Base-by-base conservation (phyloP, 2,329 filamentous ascomycete species). In the Tetracladium maxilliforme region DNA sequence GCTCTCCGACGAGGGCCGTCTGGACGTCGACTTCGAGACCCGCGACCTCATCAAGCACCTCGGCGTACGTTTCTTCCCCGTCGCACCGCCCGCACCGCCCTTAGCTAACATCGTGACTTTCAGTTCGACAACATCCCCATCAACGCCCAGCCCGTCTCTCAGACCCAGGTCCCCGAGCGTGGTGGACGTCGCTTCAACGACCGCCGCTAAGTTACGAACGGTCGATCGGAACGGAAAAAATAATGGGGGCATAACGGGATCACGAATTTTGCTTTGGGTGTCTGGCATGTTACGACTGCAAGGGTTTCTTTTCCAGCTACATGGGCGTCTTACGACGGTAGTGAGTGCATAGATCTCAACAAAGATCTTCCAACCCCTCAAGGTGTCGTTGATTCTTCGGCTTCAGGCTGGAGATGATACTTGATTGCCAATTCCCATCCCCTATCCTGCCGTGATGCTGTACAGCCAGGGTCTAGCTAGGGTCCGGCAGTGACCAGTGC, bases 41-140 rank as follows among this genome's bases (percentile, higher is more conserved):
- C 95, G 94, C 78, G 90, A 95, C 54, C 70, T 98, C 48, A 73
- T 98, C 54, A 98, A 98, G 82, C 82, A 78, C 70, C 72, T 98
- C 49, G 90, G 90, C 61, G 86, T 94, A 87, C 49, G 86, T 86
- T 48, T 34, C 18, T 19, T 25, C 17, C 14, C 16, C 16, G 18
- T 26, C 13, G 10, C 4, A 17, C 15, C 7, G 10, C n/a, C 14
- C 7, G 1, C 10, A 10, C 12, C 17, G 13, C n/a, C 24, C 25
- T 19, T 23, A 31, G 22, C 46, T 57, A 35, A 56, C 41, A 31
- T 16, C 13, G 10, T 16, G 32, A 19, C 22, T 23, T 43, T 34
- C 47, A 94, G 86, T 98, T 98, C 70, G 90, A 98, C 63, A 73
- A 74, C 44, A 86, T 98, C 60, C 80, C 87, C 56, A 83, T 93